phyloP scores from a whole-genome alignment of 106 monocot species.

The Agapanthus africanus region DNA sequence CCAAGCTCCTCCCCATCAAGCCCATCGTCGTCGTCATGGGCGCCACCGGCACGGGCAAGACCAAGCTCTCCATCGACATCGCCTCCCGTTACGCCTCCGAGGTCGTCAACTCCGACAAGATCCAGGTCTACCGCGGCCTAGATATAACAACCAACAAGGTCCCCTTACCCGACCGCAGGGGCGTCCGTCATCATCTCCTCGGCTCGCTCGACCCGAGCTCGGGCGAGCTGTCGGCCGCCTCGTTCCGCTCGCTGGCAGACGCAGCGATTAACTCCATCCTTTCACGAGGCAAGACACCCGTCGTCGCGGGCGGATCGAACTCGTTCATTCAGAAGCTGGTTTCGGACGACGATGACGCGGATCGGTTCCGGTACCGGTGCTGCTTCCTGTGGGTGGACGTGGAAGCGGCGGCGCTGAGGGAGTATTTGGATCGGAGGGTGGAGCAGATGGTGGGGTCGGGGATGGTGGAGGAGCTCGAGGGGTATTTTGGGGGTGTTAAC shows the following conservation, averaged over 20 bases:
- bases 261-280: conserved; percentile 27
- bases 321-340: conserved; percentile 64
- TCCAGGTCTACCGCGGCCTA: conserved; percentile 78
- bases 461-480: conserved; percentile 80
- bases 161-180: conserved; percentile 36
- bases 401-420: conserved; percentile 31
- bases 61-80: conserved; percentile 83
- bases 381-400: conserved; percentile 86
- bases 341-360: conserved; percentile 12
- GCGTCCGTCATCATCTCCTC: conserved; percentile 81
- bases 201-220: conserved; percentile 48
- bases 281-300: conserved; percentile 33
- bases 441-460: conserved; percentile 77
- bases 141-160: conserved; percentile 96
- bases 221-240: conserved; percentile 48
- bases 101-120: conserved; percentile 88
- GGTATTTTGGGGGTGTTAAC: conserved; percentile 37
- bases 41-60: conserved; percentile 87
- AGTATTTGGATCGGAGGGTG: conserved; percentile 77
- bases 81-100: conserved; percentile 39
- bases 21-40: conserved; percentile 72
- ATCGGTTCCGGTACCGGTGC: conserved; percentile 34
- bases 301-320: conserved; percentile 91
- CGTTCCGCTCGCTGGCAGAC: conserved; percentile 45
- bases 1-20: background rate